Evolutionary conservation across 306 rosid genomes (phyloP).

Genomic region (Abrus pulchellus): DNA sequence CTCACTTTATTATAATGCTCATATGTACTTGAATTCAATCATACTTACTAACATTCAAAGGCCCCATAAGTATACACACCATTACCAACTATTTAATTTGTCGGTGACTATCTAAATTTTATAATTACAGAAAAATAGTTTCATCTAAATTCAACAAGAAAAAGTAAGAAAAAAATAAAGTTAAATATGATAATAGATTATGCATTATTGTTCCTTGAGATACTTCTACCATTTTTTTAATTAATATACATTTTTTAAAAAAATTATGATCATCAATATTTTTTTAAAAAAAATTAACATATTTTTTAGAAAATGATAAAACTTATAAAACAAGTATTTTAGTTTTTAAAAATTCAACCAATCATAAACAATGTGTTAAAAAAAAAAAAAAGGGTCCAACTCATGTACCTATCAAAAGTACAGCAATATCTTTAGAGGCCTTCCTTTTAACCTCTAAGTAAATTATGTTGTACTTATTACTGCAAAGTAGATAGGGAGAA

Average conservation of each 20-base stretch:
- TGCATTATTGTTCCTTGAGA: neutral
- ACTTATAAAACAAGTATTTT: too few species aligned
- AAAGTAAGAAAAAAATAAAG: neutral
- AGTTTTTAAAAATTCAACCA: too few species aligned
- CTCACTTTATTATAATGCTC: neutral
- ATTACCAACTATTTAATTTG: neutral
- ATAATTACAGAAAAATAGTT: neutral
- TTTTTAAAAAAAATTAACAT: too few species aligned
- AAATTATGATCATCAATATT: too few species aligned
- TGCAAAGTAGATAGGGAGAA: neutral
- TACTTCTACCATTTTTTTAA: neutral
- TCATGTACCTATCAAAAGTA: neutral
- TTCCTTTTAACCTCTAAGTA: neutral
- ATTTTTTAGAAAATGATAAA: too few species aligned
- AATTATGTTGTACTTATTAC: neutral
- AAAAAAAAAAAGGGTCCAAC: too few species aligned
- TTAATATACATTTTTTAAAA: too few species aligned
- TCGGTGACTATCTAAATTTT: neutral
- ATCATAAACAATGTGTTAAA: too few species aligned
- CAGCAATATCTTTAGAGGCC: neutral
- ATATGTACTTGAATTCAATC: neutral
- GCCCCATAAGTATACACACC: neutral
- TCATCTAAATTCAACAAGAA: neutral
- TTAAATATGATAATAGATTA: neutral
- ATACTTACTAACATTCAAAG: neutral